Conservation (phyloP, 1,284 basidiomycete species). For the Cryptococcus hybrid region DNA sequence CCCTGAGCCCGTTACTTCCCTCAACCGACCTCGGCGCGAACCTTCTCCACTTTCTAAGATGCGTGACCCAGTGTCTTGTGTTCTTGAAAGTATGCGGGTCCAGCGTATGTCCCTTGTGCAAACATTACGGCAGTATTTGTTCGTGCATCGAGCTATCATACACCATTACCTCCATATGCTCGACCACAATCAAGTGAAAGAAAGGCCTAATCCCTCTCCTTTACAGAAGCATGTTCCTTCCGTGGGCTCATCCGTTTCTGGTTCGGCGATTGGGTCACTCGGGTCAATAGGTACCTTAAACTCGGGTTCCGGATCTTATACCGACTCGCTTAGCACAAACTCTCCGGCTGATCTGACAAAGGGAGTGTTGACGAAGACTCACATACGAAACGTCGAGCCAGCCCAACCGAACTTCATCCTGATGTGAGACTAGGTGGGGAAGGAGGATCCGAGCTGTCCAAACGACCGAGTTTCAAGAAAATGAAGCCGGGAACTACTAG, state of each 20-base stretch:
- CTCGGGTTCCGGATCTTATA: constrained; percentile 6
- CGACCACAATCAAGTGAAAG: constrained; percentile 57
- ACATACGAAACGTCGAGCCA: constrained; percentile 38
- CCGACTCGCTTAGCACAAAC: background rate
- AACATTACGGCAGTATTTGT: constrained; percentile 83
- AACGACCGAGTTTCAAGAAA: constrained; percentile 48
- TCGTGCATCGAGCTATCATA: constrained; percentile 80
- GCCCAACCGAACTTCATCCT: constrained; percentile 39
- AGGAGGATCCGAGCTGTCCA: constrained; percentile 27
- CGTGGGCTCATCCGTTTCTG: background rate
- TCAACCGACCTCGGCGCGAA: constrained; percentile 51
- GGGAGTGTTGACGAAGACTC: constrained; percentile 35
- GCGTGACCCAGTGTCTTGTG: constrained; percentile 68
- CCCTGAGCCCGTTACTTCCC: constrained; percentile 22
- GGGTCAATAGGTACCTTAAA: background rate
- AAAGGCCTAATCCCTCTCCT: background rate
- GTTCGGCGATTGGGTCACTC: background rate
- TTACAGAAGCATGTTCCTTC: background rate
- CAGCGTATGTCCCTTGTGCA: constrained; percentile 90
- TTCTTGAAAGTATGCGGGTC: constrained; percentile 84
- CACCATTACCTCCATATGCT: constrained; percentile 73
- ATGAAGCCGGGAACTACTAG: constrained; percentile 20
- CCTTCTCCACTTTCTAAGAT: constrained; percentile 60
- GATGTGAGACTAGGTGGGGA: constrained; percentile 10
- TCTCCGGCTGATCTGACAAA: background rate